Conservation (phyloP, 495 filamentous ascomycete species). For the Jackrogersella minutella region DNA sequence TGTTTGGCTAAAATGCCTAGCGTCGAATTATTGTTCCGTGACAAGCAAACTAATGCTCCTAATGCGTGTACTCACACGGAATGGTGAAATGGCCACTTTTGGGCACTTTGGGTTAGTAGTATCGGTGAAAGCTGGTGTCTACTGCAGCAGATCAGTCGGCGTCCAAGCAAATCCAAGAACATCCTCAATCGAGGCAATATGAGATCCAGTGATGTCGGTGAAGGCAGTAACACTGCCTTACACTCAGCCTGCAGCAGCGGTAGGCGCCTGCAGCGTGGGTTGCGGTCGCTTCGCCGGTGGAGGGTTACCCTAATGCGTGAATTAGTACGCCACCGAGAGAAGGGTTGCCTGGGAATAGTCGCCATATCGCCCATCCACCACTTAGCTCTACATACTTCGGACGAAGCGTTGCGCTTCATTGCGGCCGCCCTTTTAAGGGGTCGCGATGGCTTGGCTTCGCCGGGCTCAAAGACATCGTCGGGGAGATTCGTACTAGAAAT, state of each 20-base stretch:
- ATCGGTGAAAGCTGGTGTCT: constrained; percentile 25
- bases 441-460: constrained; percentile 74
- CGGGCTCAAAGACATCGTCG: constrained; percentile 84
- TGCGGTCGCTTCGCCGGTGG: constrained; percentile 49
- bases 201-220: not conserved
- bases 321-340: too few relatives aligned
- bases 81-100: constrained; percentile 11
- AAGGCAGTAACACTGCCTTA: not conserved
- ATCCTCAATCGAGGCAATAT: not conserved
- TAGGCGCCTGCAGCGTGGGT: constrained; percentile 43
- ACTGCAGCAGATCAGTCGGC: constrained; percentile 37
- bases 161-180: constrained; percentile 10
- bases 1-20: constrained; percentile 10
- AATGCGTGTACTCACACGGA: constrained; percentile 22
- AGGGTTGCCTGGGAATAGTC: constrained; percentile 36
- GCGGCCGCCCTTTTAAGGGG: constrained; percentile 60
- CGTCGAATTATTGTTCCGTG: not conserved
- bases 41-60: not conserved
- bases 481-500: constrained; percentile 78
- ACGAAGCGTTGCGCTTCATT: constrained; percentile 46
- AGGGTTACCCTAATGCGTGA: too few relatives aligned
- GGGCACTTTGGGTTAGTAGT: constrained; percentile 30
- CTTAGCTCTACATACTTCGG: constrained; percentile 47
- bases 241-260: constrained; percentile 49
- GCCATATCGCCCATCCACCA: constrained; percentile 39